Base-by-base conservation (phyloP, 352 stramenopile genomes). In the Phytophthora niederhauseri region DNA sequence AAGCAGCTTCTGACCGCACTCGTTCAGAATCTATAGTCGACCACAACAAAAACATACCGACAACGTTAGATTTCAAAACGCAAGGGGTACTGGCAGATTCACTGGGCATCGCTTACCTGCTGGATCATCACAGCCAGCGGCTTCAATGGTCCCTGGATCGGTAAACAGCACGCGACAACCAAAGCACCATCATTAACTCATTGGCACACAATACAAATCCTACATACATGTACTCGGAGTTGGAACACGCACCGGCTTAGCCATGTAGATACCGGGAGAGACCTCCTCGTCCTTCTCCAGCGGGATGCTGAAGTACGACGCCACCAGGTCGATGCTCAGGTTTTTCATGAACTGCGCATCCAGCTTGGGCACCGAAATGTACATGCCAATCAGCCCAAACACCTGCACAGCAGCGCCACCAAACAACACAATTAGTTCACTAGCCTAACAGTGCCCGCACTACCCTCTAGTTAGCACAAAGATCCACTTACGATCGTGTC, bases 371-470 rank as follows among this genome's bases (percentile, higher is more conserved):
- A 80, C 79, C 2, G 83, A 91, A 38, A 94, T 94, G 83, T 92
- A 94, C 78, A 94, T 92, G 59, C 87, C 87, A 46, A 94, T 78
- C n/a, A 92, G 63, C n/a, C 87, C 87, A 61, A 91, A 94, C 59
- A 91, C 68, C 87, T 94, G 62, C 26, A 68, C 41, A 15, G 26
- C 46, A 11, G 36, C 14, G 57, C 6, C 30, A 58, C 28, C 50
- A 6, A 6, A 17, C 19, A 55, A 17, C 3, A 12, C 43, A 50
- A n/a, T 59, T 1, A 65, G 17, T 12, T 17, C 26, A 6, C 26
- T 14, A 17, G 1, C 22, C n/a, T 6, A 17, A n/a, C 36, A 2
- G 11, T 17, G 14, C 11, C 36, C 11, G 36, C 4, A 17, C 28
- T 31, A 31, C 6, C 1, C n/a, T 9, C 3, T 26, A 55, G 38